Conservation (phyloP, 2,329 filamentous ascomycete genomes). For the Clonostachys rosea region DNA sequence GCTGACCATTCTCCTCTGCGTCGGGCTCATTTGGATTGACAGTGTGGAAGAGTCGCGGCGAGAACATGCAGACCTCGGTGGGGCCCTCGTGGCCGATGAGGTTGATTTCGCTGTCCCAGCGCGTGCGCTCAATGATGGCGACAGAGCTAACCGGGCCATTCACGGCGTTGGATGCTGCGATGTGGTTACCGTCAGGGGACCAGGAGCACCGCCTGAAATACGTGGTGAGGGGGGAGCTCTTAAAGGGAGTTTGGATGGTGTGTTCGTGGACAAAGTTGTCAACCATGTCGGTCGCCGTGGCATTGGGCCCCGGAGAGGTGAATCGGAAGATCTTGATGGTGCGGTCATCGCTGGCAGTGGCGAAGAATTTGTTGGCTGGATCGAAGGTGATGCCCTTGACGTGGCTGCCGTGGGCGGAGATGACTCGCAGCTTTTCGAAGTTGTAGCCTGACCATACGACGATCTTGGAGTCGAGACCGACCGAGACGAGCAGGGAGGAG, state of each 20-base stretch:
- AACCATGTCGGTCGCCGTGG: constrained; percentile 89
- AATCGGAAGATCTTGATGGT: constrained; percentile 97
- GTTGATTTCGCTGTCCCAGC: constrained; percentile 96
- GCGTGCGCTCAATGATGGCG: constrained; percentile 86
- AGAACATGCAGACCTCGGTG: constrained; percentile 96
- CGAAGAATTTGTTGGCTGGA: constrained; percentile 98
- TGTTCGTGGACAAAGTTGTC: constrained; percentile 95
- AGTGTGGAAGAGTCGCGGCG: constrained; percentile 80
- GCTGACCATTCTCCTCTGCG: constrained; percentile 43
- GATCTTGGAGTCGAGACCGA: constrained; percentile 94
- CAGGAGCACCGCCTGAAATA: constrained; percentile 96
- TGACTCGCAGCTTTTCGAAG: constrained; percentile 94
- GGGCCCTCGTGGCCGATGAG: constrained; percentile 95
- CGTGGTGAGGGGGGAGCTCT: constrained; percentile 87
- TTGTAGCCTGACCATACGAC: constrained; percentile 98
- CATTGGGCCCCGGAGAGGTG: constrained; percentile 83
- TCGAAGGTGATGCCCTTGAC: constrained; percentile 99
- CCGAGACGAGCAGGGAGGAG: constrained; percentile 91
- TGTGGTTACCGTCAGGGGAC: constrained; percentile 96
- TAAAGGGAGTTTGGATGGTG: constrained; percentile 85
- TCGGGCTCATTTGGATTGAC: constrained; percentile 53
- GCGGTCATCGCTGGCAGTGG: constrained; percentile 93
- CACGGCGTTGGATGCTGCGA: constrained; percentile 92
- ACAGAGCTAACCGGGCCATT: constrained; percentile 97
- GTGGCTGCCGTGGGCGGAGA: constrained; percentile 91